phyloP scores from a whole-genome alignment of 768 basidiomycete species.

The Melanogaster broomeanus region DNA sequence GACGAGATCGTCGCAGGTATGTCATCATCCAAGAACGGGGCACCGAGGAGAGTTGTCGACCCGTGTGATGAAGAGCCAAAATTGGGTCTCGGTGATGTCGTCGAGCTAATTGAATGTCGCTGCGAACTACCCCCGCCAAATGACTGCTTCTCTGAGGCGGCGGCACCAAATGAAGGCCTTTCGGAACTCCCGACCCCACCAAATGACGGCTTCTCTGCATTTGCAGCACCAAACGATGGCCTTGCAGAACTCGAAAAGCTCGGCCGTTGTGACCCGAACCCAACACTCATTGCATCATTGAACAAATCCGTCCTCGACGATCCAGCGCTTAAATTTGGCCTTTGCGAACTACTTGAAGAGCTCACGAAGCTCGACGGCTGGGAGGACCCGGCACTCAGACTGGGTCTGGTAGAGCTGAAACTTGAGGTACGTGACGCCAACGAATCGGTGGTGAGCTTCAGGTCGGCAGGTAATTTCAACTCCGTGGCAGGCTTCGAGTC shows the following conservation, averaged over 20 bases:
- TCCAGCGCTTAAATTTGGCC: constrained; percentile 17
- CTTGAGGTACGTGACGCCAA: constrained; percentile 24
- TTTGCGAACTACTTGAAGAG: constrained; percentile 24
- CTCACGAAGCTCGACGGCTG: constrained; percentile 24
- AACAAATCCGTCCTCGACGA: constrained; percentile 22
- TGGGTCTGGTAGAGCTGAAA: constrained; percentile 29
- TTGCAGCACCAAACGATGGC: constrained; percentile 16
- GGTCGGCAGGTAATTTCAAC: constrained; percentile 14
- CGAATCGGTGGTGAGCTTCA: constrained; percentile 26
- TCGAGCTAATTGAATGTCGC: background rate
- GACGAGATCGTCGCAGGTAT: background rate
- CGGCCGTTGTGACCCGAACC: constrained; percentile 21
- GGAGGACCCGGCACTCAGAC: constrained; percentile 28
- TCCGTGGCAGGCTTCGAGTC: constrained; percentile 27
- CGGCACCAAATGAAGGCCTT: constrained; percentile 14
- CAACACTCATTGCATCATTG: constrained; percentile 15
- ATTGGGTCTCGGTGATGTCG: background rate
- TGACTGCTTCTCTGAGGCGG: constrained; percentile 21
- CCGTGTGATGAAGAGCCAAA: background rate
- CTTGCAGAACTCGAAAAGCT: constrained; percentile 19
- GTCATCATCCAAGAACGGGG: constrained; percentile 21
- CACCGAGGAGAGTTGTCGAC: background rate
- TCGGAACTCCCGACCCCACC: constrained; percentile 15
- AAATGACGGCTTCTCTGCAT: constrained; percentile 19
- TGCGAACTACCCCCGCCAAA: constrained; percentile 6